Base-by-base conservation (phyloP, 371 early-diverging fungal genomes). In the Basidiobolus meristosporus region DNA sequence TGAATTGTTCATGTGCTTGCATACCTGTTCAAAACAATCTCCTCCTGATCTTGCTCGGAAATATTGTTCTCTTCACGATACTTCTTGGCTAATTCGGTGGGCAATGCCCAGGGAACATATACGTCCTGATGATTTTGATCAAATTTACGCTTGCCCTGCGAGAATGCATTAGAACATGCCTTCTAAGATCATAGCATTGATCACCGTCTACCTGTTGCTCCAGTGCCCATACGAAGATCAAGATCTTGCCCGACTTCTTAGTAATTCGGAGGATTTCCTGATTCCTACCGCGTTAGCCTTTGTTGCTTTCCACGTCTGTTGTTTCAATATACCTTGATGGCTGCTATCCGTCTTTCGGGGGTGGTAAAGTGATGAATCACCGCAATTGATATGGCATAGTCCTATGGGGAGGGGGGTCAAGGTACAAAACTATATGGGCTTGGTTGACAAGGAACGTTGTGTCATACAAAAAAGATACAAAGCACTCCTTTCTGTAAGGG, bases 141-240 rank as follows among this genome's bases (percentile, higher is more conserved):
- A 59, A 87, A 91, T 46, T 77, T 70, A 5, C 90, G 26, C 16
- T 22, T 4, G 21, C 44, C 28, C 44, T 43, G 36, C 15, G 11
- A 7, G 16, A 35, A n/a, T 5, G 3, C 6, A 17, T 15, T 5
- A 37, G 4, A 42, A 20, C 11, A 10, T n/a, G n/a, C n/a, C n/a
- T n/a, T 12, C 6, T 23, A 7, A 14, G 16, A 35, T 18, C 12
- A 20, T 33, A 34, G 30, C 30, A 5, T 9, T 10, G 6, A 26
- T 11, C 7, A 32, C 23, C 19, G n/a, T 12, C 36, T 43, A 43
- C 44, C 19, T 43, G 11, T 56, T 96, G 93, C 49, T 97, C 95
- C 54, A 89, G 48, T 2, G 97, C 97, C 95, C 97, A 97, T 0
- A 90, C 97, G 66, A 85, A 95, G 10, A 92, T 71, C 16, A 97